Base-by-base conservation (phyloP, 805 yeast genomes). In the Yamadazyma takamatsuzukensis region DNA sequence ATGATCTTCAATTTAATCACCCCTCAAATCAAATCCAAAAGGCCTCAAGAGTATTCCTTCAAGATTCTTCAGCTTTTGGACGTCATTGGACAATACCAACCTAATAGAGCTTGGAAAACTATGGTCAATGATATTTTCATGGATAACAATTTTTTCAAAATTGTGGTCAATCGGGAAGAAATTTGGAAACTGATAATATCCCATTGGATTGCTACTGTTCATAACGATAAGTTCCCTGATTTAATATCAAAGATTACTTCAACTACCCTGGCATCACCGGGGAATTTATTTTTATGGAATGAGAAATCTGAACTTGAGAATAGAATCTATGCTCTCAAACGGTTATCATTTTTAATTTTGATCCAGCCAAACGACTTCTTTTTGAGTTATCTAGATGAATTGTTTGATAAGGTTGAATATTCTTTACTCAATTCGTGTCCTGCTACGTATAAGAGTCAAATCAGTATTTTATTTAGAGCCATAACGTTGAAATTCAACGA, bases 281-380 rank as follows among this genome's bases (percentile, higher is more conserved):
- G 36, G 44, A 78, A 80, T 14, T 62, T 83, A 4, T 86, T 85
- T 56, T 79, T 74, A 22, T 81, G 89, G 78, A 80, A 78, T 39
- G 87, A 83, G 36, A 51, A 44, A 23, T 74, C 80, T 11, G 93
- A 83, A 44, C 66, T 74, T 10, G 71, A 71, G 22, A 59, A 61
- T 16, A 76, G 77, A 41, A 58, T 69, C 2, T 59, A 63, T 39
- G 74, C 78, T 27, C 49, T 89, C 29, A 72, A 74, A 35, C 70
- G 94, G 33, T 66, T 86, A 1, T 61, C 83, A 0, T 85, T 78
- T 42, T 47, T 93, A 30, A 41, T 84, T 4, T 47, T 83, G 45
- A 66, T 83, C 7, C 74, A 79, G 29, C 81, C 83, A 0, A 62
- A 62, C 11, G 87, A 86, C 47, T 65, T 62, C 22, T 63, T 74